These are phyloP conservation scores for Phytophthora ramorum DNA, from an alignment of 352 stramenopile genomes.

Conservation along the genomic window DNA sequence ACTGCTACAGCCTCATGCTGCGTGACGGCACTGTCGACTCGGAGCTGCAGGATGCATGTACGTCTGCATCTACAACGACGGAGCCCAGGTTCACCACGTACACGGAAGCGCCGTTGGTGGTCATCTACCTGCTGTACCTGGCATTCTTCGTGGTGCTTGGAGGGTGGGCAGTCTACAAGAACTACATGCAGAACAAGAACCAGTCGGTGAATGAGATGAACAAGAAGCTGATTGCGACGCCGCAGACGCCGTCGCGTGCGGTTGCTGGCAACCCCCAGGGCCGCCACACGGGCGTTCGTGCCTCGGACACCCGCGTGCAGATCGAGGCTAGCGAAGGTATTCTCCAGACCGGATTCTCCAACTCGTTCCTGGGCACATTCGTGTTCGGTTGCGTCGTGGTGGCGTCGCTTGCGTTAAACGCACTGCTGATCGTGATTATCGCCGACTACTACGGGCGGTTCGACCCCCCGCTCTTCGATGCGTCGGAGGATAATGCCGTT, in stretches of 20 bases:
- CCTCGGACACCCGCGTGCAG: conserved; percentile 18
- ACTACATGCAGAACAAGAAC: conserved; percentile 29
- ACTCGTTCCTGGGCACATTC: conserved; percentile 14
- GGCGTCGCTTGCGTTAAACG: conserved; percentile 48
- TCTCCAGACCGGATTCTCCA: conserved; percentile 28
- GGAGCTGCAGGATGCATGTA: conserved; percentile 26
- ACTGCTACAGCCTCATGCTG: conserved; percentile 46
- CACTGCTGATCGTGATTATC: conserved; percentile 53
- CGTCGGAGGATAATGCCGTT: conserved; percentile 23
- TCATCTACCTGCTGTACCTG: conserved; percentile 41
- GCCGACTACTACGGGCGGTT: conserved; percentile 55
- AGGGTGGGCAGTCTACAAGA: conserved; percentile 28
- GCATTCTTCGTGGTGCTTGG: conserved; percentile 42
- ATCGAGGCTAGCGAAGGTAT: not conserved
- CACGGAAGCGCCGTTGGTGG: conserved; percentile 30
- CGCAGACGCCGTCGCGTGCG: conserved; percentile 29
- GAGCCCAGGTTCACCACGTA: conserved; percentile 33
- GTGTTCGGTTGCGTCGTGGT: conserved; percentile 54
- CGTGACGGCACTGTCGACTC: conserved; percentile 32
- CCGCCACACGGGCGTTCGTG: conserved; percentile 23
- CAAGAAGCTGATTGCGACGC: conserved; percentile 24
- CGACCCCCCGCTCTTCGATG: conserved; percentile 34
- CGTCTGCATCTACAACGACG: conserved; percentile 12
- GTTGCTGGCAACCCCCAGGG: conserved; percentile 9
- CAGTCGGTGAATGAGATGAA: conserved; percentile 40